phyloP scores from a whole-genome alignment of 2,329 filamentous ascomycete species.

The Daldinia sp. region DNA sequence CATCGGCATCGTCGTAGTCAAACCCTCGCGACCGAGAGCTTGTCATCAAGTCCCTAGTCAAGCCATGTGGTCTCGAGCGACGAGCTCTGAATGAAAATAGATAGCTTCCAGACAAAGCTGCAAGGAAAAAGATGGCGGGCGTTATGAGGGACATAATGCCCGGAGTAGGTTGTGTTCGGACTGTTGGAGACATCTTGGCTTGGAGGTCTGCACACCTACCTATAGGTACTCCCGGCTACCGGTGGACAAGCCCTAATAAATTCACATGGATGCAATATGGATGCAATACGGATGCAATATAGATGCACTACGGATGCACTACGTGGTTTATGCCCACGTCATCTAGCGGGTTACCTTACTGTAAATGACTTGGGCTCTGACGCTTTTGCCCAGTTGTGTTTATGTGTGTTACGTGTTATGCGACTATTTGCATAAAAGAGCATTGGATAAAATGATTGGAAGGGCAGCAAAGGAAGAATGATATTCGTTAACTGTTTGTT shows the following conservation, averaged over 20 bases:
- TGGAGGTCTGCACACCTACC: conserved; percentile 29
- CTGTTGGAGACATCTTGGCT: conserved; percentile 28
- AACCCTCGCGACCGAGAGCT: conserved; percentile 9
- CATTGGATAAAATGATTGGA: conserved; percentile 21
- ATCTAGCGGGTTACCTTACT: conserved; percentile 23
- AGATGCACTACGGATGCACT: conserved; percentile 11
- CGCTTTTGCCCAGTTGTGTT: conserved; percentile 7
- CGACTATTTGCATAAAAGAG: conserved; percentile 30
- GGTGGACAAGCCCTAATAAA: conserved; percentile 30
- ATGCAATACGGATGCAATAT: not conserved
- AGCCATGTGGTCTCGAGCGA: conserved; percentile 16
- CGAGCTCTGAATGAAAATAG: conserved; percentile 28
- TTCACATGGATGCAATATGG: conserved; percentile 7
- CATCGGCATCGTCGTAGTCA: conserved; percentile 23
- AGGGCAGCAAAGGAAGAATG: conserved; percentile 2
- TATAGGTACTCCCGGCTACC: conserved; percentile 22
- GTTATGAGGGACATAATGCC: conserved; percentile 36
- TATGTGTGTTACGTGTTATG: conserved; percentile 31
- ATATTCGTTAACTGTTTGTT: not conserved
- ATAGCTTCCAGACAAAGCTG: conserved; percentile 34
- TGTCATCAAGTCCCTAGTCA: conserved; percentile 8
- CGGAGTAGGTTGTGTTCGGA: conserved; percentile 27
- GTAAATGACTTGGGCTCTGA: conserved; percentile 30
- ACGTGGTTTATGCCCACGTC: conserved; percentile 32
- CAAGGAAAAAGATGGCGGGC: conserved; percentile 31